Evolutionary conservation across 805 yeast species (phyloP), one percentile per base, ranked within the genome.

Genomic region (Kazachstania martiniae): DNA sequence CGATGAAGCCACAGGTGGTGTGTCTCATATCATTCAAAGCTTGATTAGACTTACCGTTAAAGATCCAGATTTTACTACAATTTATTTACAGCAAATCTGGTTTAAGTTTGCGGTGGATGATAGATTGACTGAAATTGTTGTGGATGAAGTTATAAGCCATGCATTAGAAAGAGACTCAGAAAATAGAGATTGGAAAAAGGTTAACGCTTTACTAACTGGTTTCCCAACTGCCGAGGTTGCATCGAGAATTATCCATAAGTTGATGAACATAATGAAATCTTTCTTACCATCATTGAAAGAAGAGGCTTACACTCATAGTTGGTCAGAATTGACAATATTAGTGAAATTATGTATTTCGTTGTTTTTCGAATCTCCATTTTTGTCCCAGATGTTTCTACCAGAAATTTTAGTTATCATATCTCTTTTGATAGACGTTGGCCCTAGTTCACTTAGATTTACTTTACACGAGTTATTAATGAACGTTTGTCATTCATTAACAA

Each of bases 161-260:
- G 78, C 85, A 1, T 66, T 80, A 43, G 87, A 80, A 41, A 70
- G 75, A 41, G 77, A 77, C 39, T 74, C 81, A 15, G 82, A 77
- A 40, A 77, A 77, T 3, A 68, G 70, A 19, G 74, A 68, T 30
- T 79, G 81, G 82, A 65, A 67, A 15, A 71, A 67, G 27, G 67
- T 76, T 5, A 68, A 77, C 3, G 64, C 77, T 0, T 64, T 78
- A 12, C 59, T 83, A 41, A 66, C 78, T 0, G 49, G 71, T 15
- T 61, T 70, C 12, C 84, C 93, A 3, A 74, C 87, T 1, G 61
- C 75, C 14, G 81, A 76, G 39, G 62, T 79, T 2, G 75, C 84
- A 47, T 76, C 82, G 5, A 66, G 70, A 29, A 68, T 81, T 2
- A 61, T 82, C 23, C 53, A 64, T 21, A 63, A 77, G 39, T 54